Evolutionary conservation across 2,329 filamentous ascomycete species (phyloP), one percentile per base, ranked within the genome.

Genomic region (Didymella lethalis): DNA sequence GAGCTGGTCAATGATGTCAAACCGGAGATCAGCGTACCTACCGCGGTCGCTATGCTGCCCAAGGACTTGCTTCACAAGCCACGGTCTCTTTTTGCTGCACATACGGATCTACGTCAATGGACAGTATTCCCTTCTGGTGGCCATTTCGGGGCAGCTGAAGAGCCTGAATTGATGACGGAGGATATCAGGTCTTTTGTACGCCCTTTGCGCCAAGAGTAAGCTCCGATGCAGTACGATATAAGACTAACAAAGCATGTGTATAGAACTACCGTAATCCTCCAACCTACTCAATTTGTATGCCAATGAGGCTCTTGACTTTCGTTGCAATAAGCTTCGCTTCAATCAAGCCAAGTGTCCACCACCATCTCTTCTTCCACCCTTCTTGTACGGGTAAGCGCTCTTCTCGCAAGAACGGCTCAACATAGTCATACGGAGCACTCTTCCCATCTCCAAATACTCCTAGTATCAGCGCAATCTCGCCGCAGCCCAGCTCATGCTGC

Each of bases 291-390:
- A 54, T 44, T 7, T 52, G 12, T 25, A 58, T 20, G 2, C 59
- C 54, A 18, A 62, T 36, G 3, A 58, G 34, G 31, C 36, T 28
- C 29, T 58, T 62, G 8, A 58, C 51, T 28, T 54, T 51, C 5
- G 34, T 55, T 32, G 29, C 59, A 34, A 48, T 55, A 12, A 54
- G 23, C 12, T 62, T 58, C 8, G 57, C 25, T 29, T 62, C 60
- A 7, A 53, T 10, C 41, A 59, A 32, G 0, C 60, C 60, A 25
- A 62, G n/a, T 14, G 60, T 62, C 60, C 60, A 62, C 60, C 60
- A 62, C 41, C 38, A 31, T 3, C 56, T 49, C 41, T 41, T 54
- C 32, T 50, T 52, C 61, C 61, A 63, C 2, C 61, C 61, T 25
- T 63, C 61, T n/a, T 57, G 23, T 14, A 60, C n/a, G 14, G 57